Base-by-base conservation (phyloP, 1,284 basidiomycete genomes). In the Grifola frondosa region DNA sequence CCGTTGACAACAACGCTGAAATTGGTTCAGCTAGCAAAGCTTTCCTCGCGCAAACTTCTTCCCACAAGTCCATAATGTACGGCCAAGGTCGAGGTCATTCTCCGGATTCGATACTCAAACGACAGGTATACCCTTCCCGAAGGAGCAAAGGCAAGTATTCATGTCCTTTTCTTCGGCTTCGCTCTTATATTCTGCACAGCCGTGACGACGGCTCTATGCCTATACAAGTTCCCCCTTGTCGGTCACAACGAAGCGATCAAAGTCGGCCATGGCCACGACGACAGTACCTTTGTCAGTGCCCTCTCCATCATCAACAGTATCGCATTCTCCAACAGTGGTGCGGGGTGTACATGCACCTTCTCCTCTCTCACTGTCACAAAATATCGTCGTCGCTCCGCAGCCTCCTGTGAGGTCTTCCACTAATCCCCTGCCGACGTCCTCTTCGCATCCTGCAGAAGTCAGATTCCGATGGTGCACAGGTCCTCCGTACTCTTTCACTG, bases 81-180 rank as follows among this genome's bases (percentile, higher is more conserved):
- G 87, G 6, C 86, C 84, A 2, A 67, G 86, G 16, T 88, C 85
- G 16, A 66, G 84, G 53, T 88, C 84, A 45, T 89, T 89, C 57
- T 88, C 85, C 17, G 80, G 76, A 2, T 81, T 87, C 57, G 75
- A 78, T 49, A 65, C 69, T 15, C 48, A 63, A 12, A 55, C 53
- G 6, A 48, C 63, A 11, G 64, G 69, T 37, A 56, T 64, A 5
- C 44, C 57, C 12, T 41, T 64, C 11, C 60, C 65, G 29, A 44
- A 64, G 17, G 60, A 65, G 38, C 48, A 58, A 45, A 71, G 70
- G 77, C 75, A 41, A 44, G 66, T 58, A 23, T 39, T 29, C 13
- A 12, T 16, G 11, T 42, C 17, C 5, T 12, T 30, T 7, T 28
- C 30, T 20, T 19, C 21, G 10, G 15, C 26, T 11, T 30, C 11